Base-by-base conservation (phyloP, 2,329 filamentous ascomycete species). In the Fusarium sp. region DNA sequence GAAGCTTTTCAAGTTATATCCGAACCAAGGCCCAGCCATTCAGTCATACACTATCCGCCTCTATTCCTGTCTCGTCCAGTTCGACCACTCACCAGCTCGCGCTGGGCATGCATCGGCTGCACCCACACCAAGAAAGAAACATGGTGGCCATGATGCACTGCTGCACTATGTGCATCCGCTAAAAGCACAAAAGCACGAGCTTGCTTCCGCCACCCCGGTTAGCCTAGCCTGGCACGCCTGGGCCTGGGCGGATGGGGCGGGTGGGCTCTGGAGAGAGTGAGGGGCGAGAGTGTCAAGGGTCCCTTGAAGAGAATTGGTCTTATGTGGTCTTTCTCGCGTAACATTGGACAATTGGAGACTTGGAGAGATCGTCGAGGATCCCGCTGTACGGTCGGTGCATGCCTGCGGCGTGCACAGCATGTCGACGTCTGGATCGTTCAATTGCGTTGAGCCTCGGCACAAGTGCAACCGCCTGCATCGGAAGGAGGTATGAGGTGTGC, bases 1-100 rank as follows among this genome's bases (percentile, higher is more conserved):
- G 71, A 74, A 74, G 62, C 57, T 63, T 71, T 74, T 29, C 67
- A 71, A 65, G 71, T 71, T 74, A 64, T 74, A 74, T 74, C 59
- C 38, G 36, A 74, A 54, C 33, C 36, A 56, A 31, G 50, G 47
- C 56, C 45, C 57, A 69, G 61, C 68, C 70, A 73, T 74, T 73
- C 54, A 31, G 63, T 63, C 56, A 63, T 63, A n/a, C 42, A 35
- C 42, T 42, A 31, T 65, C 63, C 56, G 71, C 52, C 56, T 70
- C 69, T 60, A 72, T 66, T 72, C 65, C 68, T 61, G 38, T 74
- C 64, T 38, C 50, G 64, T 69, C 68, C 33, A 57, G 35, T 25
- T 60, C 45, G 59, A 69, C 71, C 71, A 74, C 68, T 74, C 57
- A 69, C 10, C 25, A 31, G 18, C 67, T 69, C 54, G 66, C 47